Evolutionary conservation across 1,284 basidiomycete genomes (phyloP).

Genomic region (Volvariella surrecta): DNA sequence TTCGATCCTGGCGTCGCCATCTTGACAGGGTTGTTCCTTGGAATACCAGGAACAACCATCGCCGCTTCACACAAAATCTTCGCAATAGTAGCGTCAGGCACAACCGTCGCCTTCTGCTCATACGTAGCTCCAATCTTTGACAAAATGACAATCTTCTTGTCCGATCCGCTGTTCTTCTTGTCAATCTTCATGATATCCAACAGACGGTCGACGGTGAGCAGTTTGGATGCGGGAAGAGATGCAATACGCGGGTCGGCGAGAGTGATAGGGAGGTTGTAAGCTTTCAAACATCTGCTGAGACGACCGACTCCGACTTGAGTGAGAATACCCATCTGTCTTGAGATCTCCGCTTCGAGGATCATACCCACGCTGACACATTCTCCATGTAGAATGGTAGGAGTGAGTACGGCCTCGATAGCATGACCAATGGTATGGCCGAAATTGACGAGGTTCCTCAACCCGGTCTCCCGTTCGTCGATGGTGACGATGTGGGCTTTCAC

Average conservation of each 20-base stretch:
- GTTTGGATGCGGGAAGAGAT: constrained; percentile 59
- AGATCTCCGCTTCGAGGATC: constrained; percentile 89
- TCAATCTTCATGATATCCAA: constrained; percentile 93
- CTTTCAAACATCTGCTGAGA: constrained; percentile 75
- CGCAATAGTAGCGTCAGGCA: constrained; percentile 74
- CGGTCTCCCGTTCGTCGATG: constrained; percentile 90
- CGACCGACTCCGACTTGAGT: constrained; percentile 87
- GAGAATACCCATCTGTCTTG: constrained; percentile 80
- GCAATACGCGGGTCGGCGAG: constrained; percentile 71
- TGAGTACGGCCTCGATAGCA: constrained; percentile 90
- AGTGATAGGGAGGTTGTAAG: constrained; percentile 82
- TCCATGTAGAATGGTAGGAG: constrained; percentile 86
- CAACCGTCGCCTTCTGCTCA: constrained; percentile 86
- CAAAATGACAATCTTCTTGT: constrained; percentile 93
- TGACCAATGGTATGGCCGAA: constrained; percentile 96
- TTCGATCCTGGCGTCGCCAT: constrained; percentile 96
- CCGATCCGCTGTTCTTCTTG: constrained; percentile 92
- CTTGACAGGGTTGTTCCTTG: constrained; percentile 61
- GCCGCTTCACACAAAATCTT: constrained; percentile 76
- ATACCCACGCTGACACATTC: constrained; percentile 92
- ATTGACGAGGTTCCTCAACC: constrained; percentile 93
- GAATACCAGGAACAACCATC: constrained; percentile 62
- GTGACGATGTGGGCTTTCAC: constrained; percentile 96
- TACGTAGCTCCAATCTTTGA: constrained; percentile 87
- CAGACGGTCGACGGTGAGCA: constrained; percentile 75